Conservation (phyloP, 371 early-diverging fungal species). For the Rhizopus sp. region DNA sequence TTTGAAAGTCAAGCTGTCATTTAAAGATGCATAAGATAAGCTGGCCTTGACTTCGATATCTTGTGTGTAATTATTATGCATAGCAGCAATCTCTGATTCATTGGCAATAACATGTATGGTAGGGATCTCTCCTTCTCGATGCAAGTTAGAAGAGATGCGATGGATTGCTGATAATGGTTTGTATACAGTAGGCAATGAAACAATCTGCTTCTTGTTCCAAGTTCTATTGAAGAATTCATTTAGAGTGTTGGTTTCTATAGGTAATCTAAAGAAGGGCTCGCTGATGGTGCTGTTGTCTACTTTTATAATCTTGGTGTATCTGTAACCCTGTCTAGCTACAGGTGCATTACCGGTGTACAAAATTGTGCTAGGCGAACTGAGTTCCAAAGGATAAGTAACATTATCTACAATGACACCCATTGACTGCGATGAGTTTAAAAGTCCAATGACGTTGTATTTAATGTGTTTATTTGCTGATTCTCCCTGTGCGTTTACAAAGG, state of each 20-base stretch:
- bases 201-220: constrained; percentile 11
- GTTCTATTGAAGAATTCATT: constrained; percentile 14
- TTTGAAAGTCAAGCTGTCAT: constrained; percentile 6
- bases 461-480: too few species aligned
- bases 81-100: constrained; percentile 9
- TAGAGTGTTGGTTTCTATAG: constrained; percentile 6
- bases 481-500: too few species aligned
- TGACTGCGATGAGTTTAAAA: too few species aligned
- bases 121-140: constrained; percentile 21
- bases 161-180: constrained; percentile 17
- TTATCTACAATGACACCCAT: too few species aligned
- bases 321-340: too few species aligned
- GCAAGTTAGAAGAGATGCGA: constrained; percentile 8
- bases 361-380: too few species aligned
- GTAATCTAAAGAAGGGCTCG: constrained; percentile 18
- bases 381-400: too few species aligned
- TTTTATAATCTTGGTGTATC: constrained; percentile 2
- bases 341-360: too few species aligned
- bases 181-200: constrained; percentile 10
- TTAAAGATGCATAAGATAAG: constrained; percentile 21
- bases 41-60: constrained; percentile 13
- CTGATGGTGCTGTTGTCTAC: neutral
- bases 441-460: too few species aligned
- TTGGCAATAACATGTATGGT: constrained; percentile 18
- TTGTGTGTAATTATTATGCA: constrained; percentile 6